Percentiles rank a stretch among this genome's conserved stretches.
Conservation (phyloP, 768 basidiomycete species). For the Boletus bicolor region DNA sequence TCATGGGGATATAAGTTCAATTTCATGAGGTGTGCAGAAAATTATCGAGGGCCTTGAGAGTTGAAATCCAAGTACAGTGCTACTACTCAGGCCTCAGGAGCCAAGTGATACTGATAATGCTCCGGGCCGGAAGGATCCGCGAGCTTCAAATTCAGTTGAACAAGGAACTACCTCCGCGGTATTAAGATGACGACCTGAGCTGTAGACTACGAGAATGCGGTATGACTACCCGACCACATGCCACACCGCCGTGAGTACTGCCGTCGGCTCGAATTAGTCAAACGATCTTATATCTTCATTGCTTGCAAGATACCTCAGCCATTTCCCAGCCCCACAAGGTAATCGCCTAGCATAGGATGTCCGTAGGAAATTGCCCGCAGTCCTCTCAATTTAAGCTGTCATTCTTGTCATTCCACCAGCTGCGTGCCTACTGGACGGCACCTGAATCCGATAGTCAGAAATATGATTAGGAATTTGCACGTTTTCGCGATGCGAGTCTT, state of each 20-base stretch:
- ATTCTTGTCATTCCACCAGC: background rate
- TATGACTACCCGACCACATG: too few species aligned
- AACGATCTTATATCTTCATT: background rate
- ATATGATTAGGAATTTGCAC: background rate
- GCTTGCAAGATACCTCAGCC: background rate
- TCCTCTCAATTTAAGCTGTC: too few species aligned
- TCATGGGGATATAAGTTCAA: slow-evolving; percentile 12
- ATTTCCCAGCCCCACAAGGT: background rate
- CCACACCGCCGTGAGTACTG: background rate
- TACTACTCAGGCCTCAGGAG: background rate
- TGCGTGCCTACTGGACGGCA: background rate
- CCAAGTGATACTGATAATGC: background rate
- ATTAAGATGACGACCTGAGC: background rate
- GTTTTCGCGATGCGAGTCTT: background rate
- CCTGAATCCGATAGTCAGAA: background rate
- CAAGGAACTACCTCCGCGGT: background rate
- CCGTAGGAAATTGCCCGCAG: too few species aligned
- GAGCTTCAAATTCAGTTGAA: background rate
- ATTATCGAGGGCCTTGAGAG: background rate
- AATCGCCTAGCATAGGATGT: background rate
- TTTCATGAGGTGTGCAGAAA: background rate
- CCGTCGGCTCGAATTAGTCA: background rate
- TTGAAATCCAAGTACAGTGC: too few species aligned
- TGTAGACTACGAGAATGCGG: background rate
- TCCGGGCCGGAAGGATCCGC: slow-evolving; percentile 1